Evolutionary conservation across 768 basidiomycete genomes (phyloP), one percentile per base, ranked within the genome.

Genomic region (Trametes meyenii): DNA sequence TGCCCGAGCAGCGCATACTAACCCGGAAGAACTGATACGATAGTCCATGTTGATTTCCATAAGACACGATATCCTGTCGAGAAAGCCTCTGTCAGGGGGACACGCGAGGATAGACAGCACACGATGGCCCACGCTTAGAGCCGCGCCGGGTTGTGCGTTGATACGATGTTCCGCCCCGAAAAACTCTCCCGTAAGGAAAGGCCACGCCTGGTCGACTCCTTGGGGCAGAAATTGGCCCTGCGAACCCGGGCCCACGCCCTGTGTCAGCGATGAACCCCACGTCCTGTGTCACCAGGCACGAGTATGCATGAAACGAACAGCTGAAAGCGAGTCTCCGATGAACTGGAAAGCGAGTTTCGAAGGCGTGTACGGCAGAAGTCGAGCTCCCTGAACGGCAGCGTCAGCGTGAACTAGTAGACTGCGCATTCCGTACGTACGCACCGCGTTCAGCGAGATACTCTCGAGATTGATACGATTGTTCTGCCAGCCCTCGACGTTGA

Each of bases 401-500:
- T 33, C 13, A 5, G 14, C 1, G 38, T 49, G 33, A 48, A 11
- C 14, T 14, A 5, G 0, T 24, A 13, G 26, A 23, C n/a, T 14
- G 21, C 12, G 6, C 17, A 35, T 40, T 3, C 2, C 23, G 24
- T 45, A 17, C 8, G 39, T 8, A 63, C 70, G 17, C 63, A 84
- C 83, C 58, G 68, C 29, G 61, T 85, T 84, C 6, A 85, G 52
- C 2, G 65, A 67, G 45, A 85, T 73, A 40, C 74, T 78, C 66
- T 83, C 77, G 5, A 85, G 71, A 62, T 85, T 80, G 50, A 85
- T 77, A 10, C 82, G 77, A 65, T 85, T 85, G 64, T 85, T 78
- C 69, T 85, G 81, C 83, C 84, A 86, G 19, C 84, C 84, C 61
- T 84, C 78, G 5, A 78, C 80, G 55, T 84, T 82, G 55, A 85